Evolutionary conservation across 768 basidiomycete genomes (phyloP), one percentile per base, ranked within the genome.

Genomic region (Arthromyces matolae): DNA sequence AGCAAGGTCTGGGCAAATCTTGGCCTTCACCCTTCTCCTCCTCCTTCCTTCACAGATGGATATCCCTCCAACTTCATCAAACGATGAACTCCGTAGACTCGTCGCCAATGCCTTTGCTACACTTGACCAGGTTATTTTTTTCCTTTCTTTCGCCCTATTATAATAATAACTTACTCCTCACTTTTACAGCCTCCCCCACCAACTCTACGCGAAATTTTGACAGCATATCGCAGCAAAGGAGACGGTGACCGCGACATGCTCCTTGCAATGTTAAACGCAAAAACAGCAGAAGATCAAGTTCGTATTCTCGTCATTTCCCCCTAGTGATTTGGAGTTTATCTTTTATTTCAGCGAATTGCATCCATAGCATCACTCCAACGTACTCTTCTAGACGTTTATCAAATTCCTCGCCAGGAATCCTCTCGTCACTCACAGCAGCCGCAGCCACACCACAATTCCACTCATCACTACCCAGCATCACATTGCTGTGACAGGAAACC

Each of bases 221-320:
- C 79, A 31, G 92, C 93, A 7, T 96, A 94, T 71, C 77, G 79
- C 47, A 68, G 81, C 31, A 89, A 84, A 60, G 93, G 93, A 51
- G 89, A 93, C 51, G 93, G 91, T 34, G 93, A 96, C 73, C 78
- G 93, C 19, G 91, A 94, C 43, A 86, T 94, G 81, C 75, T 96
- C 18, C 76, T 95, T 28, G 81, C 90, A 55, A 88, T 96, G 78
- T 74, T 96, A 41, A 91, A 87, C 51, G 92, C 93, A 60, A 96
- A 96, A 72, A 79, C 83, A 37, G 86, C 93, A 10, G 93, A 96
- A 64, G 93, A 96, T 62, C 88, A 95, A 79, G 91, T 90, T 54
- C 33, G 80, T 60, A 43, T 51, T 41, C 40, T 41, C 22, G 37
- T 29, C 22, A 18, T 20, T 28, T 28, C 12, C 36, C 20, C 9